Percentiles rank a stretch among this genome's conserved stretches.
Evolutionary conservation across 805 yeast genomes (phyloP).

Genomic region (Candida namnaoensis): DNA sequence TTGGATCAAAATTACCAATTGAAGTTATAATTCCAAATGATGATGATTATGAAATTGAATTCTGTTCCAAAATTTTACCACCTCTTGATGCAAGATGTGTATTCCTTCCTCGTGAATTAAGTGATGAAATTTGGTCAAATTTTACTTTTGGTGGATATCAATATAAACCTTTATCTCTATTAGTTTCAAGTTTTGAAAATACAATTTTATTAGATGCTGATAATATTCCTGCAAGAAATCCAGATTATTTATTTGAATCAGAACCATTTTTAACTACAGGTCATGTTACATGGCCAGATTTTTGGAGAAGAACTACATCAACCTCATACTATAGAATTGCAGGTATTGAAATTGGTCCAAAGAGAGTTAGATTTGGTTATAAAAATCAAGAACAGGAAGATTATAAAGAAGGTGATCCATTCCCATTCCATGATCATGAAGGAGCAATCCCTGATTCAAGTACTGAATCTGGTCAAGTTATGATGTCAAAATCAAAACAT

Average conservation of each 20-base stretch:
- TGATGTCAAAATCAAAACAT: conserved; percentile 54
- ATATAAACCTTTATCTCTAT: conserved; percentile 60
- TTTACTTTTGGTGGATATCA: conserved; percentile 33
- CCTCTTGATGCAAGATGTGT: conserved; percentile 58
- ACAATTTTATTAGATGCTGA: conserved; percentile 73
- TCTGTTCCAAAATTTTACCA: conserved; percentile 57
- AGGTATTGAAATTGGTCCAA: conserved; percentile 22
- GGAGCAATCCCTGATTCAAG: conserved; percentile 62
- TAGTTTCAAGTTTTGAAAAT: conserved; percentile 71
- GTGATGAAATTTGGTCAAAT: conserved; percentile 39
- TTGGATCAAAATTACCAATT: conserved; percentile 58
- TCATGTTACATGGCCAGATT: conserved; percentile 68
- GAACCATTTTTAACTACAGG: conserved; percentile 41
- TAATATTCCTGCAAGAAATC: conserved; percentile 42
- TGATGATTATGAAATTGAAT: conserved; percentile 57
- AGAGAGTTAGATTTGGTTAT: conserved; percentile 11
- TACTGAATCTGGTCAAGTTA: conserved; percentile 62
- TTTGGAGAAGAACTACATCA: conserved; percentile 63
- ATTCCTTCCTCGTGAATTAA: conserved; percentile 48
- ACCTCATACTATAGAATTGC: conserved; percentile 54
- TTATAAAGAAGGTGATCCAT: conserved; percentile 15
- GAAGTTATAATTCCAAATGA: conserved; percentile 67
- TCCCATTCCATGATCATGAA: conserved; percentile 50
- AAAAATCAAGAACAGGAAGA: too few species aligned
- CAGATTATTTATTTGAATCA: conserved; percentile 33